phyloP scores from a whole-genome alignment of 2,329 filamentous ascomycete genomes.

The Fusarium pseudoanthophilum region DNA sequence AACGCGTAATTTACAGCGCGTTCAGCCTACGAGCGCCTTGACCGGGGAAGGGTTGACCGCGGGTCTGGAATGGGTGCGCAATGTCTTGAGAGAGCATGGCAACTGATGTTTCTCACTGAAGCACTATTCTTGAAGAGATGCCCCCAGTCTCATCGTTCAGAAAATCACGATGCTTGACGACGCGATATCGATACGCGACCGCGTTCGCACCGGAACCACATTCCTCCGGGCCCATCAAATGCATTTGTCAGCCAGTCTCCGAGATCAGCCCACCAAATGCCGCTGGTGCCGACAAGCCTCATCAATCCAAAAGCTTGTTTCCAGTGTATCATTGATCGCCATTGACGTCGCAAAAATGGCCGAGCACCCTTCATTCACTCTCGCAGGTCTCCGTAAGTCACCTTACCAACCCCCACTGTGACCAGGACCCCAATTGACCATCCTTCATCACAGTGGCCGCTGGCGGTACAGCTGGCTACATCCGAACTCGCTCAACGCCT shows the following conservation, averaged over 20 bases:
- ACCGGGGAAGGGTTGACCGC: background rate
- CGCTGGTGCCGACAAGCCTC: background rate
- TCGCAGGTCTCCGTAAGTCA: slow-evolving; percentile 52
- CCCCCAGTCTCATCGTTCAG: too few relatives aligned
- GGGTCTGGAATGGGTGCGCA: background rate
- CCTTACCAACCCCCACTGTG: accelerated
- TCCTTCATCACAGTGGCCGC: slow-evolving; percentile 29
- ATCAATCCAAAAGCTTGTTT: background rate
- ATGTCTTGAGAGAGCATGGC: background rate
- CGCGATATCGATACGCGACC: background rate
- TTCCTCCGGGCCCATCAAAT: background rate
- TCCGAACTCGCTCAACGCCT: slow-evolving; percentile 42
- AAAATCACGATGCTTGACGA: background rate
- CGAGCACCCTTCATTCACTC: slow-evolving; percentile 55
- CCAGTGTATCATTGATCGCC: background rate
- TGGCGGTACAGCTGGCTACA: slow-evolving; percentile 41
- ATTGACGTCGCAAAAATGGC: slow-evolving; percentile 45
- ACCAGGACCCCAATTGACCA: background rate
- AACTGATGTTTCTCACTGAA: accelerated
- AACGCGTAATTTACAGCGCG: background rate
- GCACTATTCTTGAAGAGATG: accelerated
- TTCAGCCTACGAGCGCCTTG: background rate
- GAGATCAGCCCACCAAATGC: background rate
- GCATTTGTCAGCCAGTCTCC: background rate
- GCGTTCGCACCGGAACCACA: background rate